Conservation (phyloP, 2,329 filamentous ascomycete genomes). For the Aspergillus neoniger region DNA sequence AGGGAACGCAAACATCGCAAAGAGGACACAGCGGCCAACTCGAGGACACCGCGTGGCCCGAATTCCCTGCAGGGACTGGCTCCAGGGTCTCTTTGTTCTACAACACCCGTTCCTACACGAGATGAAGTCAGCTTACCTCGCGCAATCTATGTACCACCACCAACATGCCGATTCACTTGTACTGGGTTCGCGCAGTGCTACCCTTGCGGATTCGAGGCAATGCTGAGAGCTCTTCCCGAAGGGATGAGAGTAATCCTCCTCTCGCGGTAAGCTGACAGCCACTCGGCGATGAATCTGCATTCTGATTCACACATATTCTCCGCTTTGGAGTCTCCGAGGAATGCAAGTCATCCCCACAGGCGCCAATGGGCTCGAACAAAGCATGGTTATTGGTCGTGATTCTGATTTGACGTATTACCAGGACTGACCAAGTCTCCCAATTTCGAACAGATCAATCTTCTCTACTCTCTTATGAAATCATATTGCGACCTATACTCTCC, state of each 20-base stretch:
- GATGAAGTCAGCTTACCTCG: constrained; percentile 1
- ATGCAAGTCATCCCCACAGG: not conserved
- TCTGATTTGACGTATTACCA: not conserved
- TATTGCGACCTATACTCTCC: not conserved
- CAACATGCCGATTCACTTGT: not conserved
- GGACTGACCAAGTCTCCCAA: not conserved
- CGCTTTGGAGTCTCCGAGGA: not conserved
- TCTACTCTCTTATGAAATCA: not conserved
- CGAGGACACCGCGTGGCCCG: not conserved
- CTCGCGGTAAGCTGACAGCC: not conserved
- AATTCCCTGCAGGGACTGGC: not conserved
- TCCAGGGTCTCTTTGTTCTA: not conserved
- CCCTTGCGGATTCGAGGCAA: not conserved
- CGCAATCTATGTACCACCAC: not conserved
- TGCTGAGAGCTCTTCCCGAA: not conserved
- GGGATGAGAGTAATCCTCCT: not conserved
- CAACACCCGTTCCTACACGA: not conserved
- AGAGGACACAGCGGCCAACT: not conserved
- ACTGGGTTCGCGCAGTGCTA: not conserved
- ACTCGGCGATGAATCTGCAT: not conserved
- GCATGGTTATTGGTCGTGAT: not conserved
- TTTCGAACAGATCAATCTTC: no score
- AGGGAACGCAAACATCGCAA: not conserved
- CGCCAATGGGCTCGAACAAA: not conserved
- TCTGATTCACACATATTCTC: not conserved